Base-by-base conservation (phyloP, 768 basidiomycete genomes). In the Amanita pseudoporphyria region DNA sequence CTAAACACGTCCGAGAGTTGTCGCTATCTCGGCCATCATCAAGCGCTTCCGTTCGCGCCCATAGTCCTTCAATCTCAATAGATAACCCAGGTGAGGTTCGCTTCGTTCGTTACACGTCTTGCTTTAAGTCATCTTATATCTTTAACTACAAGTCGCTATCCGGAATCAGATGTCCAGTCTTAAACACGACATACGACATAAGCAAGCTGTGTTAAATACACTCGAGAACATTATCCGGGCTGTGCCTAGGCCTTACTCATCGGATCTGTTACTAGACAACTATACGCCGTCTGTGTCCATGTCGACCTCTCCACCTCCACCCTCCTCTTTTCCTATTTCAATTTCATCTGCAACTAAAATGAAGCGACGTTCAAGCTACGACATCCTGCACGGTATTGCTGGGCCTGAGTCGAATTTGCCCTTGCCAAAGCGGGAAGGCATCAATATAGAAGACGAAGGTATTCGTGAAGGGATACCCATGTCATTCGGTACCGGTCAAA, bases 151-250 rank as follows among this genome's bases (percentile, higher is more conserved):
- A 48, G 87, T 88, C 60, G 76, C 80, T 54, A 72, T 88, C 47
- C 79, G 87, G 49, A 81, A 78, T 57, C 87, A 89, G 53, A 82
- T 90, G 67, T 87, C 85, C 56, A 82, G 81, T 35, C 67, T 90
- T 59, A 88, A 84, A 66, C 87, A 90, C 62, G 78, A 74, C 60
- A 90, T 90, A 57, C 71, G 87, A 53, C 87, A 89, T 57, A 84
- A 90, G 60, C 85, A 88, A 69, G 87, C 87, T 16, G 85, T 89
- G 57, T 64, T 88, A 31, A 76, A 82, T 56, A 71, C 60, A 33
- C 75, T 89, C 46, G 87, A 90, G 62, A 84, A 71, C 59, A 71
- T 77, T 47, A 67, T 90, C 42, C 73, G 82, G 44, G 77, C 77
- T 55, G 79, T 79, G 14, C 83, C 86, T 13, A 76, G 87, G 51